Evolutionary conservation across 2,329 filamentous ascomycete genomes (phyloP).

Genomic region (Teratosphaeria viscida): DNA sequence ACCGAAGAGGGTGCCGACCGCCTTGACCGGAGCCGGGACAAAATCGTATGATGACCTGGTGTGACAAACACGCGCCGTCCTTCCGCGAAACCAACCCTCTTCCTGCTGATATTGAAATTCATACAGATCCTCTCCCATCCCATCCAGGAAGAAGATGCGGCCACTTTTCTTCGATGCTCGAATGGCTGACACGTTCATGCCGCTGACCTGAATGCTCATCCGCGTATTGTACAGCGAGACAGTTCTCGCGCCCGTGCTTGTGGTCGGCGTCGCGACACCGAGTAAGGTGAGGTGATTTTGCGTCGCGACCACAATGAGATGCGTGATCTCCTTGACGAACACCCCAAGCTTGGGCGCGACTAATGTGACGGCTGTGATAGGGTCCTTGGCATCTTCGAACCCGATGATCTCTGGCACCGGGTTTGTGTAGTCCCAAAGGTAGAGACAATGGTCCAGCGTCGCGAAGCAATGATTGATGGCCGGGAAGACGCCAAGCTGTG

Average conservation of each 20-base stretch:
- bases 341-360: constrained; percentile 77
- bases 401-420: constrained; percentile 86
- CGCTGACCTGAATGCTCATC: constrained; percentile 68
- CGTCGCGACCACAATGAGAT: constrained; percentile 83
- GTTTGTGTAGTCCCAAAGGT: constrained; percentile 94
- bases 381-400: constrained; percentile 79
- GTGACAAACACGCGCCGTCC: constrained; percentile 59
- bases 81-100: constrained; percentile 91
- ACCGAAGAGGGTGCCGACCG: constrained; percentile 19
- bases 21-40: constrained; percentile 29
- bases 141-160: constrained; percentile 85
- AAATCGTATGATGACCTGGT: constrained; percentile 39
- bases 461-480: constrained; percentile 94
- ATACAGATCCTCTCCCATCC: constrained; percentile 73
- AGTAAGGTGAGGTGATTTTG: constrained; percentile 74
- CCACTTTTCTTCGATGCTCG: constrained; percentile 67
- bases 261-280: constrained; percentile 61
- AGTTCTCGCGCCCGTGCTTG: constrained; percentile 55
- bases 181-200: constrained; percentile 61
- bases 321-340: constrained; percentile 74
- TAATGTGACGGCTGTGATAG: constrained; percentile 83
- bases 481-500: constrained; percentile 91
- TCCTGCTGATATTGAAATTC: constrained; percentile 96
- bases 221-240: constrained; percentile 80
- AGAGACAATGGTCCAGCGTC: constrained; percentile 87